These are phyloP conservation scores for Vaccinium darrowii DNA, from an alignment of 148 eudicot species.

Conservation along the genomic window DNA sequence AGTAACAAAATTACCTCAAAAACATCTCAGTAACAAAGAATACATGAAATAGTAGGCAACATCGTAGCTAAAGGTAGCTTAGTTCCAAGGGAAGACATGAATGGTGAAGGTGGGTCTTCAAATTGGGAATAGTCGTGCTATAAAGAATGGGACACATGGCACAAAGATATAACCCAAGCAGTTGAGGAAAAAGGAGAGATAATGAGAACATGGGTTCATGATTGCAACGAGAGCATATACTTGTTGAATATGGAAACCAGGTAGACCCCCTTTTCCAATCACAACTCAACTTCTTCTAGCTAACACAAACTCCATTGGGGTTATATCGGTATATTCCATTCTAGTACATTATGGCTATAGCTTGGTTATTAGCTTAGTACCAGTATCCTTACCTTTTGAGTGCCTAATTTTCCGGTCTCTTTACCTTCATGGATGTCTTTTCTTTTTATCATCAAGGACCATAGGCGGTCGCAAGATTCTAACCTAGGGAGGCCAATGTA, in stretches of 20 bases:
- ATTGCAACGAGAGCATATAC: not conserved
- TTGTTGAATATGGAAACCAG: not conserved
- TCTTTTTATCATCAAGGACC: not conserved
- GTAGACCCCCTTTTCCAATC: not conserved
- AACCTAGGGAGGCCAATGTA: not conserved
- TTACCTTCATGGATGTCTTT: not conserved
- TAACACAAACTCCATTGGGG: not conserved
- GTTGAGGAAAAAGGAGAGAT: not conserved
- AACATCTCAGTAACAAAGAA: not conserved
- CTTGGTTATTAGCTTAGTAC: not conserved
- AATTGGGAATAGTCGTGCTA: not conserved
- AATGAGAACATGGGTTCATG: not conserved
- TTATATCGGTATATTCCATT: not conserved
- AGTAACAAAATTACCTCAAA: not conserved
- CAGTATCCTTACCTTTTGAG: not conserved
- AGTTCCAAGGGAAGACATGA: not conserved
- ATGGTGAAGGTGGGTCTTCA: not conserved
- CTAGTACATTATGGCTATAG: not conserved
- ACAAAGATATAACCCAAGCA: not conserved
- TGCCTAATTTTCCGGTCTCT: not conserved
- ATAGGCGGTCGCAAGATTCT: not conserved
- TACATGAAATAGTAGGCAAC: not conserved
- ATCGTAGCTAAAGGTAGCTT: not conserved
- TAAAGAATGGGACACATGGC: not conserved
- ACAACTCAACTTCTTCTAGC: not conserved